These are phyloP conservation scores for Polygonum aviculare DNA, from an alignment of 148 eudicot species.

Conservation along the genomic window DNA sequence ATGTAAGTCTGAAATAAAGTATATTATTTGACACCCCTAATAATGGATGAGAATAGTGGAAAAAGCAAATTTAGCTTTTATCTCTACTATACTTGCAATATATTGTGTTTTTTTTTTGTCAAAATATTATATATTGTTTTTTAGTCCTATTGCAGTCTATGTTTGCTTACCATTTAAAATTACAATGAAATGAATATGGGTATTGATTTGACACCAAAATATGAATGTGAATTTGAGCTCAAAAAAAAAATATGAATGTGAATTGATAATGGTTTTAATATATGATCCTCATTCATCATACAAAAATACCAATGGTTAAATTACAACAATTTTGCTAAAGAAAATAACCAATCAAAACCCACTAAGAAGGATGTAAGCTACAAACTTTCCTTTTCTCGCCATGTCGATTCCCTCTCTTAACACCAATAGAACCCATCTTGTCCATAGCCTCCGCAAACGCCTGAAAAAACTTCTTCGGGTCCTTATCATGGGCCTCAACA, in stretches of 20 bases:
- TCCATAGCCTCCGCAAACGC: constrained; percentile 71
- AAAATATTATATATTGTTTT: no score
- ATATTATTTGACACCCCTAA: no score
- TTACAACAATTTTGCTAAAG: background rate
- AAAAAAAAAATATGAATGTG: background rate
- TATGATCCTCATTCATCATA: background rate
- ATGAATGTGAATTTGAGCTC: background rate
- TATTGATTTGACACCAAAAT: background rate
- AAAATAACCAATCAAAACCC: background rate
- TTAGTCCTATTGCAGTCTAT: background rate
- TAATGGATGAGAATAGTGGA: no score
- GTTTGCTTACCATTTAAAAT: background rate
- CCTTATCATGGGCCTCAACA: constrained; percentile 52
- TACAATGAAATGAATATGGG: background rate
- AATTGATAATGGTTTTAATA: background rate
- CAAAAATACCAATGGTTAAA: background rate
- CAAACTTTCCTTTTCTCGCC: constrained; percentile 75
- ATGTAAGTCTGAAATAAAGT: no score
- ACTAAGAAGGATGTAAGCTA: constrained; percentile 27
- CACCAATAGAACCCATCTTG: constrained; percentile 71
- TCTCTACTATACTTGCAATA: no score
- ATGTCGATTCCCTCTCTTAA: constrained; percentile 61
- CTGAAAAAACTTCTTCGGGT: constrained; percentile 51
- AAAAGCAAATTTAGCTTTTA: no score
- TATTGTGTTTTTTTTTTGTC: no score